Evolutionary conservation across 345 rosid species (phyloP), one percentile per base, ranked within the genome.

Genomic region (Adansonia digitata): DNA sequence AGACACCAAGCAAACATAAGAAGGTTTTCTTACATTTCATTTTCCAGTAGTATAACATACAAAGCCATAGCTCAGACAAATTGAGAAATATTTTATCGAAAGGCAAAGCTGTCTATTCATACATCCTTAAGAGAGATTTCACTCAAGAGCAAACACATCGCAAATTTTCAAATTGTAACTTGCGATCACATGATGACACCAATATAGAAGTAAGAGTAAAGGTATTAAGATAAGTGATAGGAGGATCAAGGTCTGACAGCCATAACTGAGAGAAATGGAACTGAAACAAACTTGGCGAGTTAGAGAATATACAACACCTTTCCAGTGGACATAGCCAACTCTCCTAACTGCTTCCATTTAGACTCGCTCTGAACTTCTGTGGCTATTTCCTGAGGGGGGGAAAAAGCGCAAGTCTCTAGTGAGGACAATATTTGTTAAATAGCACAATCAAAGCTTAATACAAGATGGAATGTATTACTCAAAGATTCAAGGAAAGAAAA

Each of bases 261-360:
- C 48, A 20, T 12, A 52, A 71, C 17, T 31, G 31, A 66, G 14
- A 31, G 63, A 39, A 72, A 40, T 56, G 75, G 3, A 17, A 40
- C n/a, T 64, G 45, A 34, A 37, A 40, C 20, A 53, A 52, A 61
- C 34, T 74, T 66, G 3, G 5, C 29, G 34, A 71, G 51, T 37
- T 63, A 56, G 77, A 63, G 40, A 60, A 7, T 43, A 75, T 49
- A 64, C 15, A 78, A 51, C 64, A 95, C 99, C 94, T 91, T 91
- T 74, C 99, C 99, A 48, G 88, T 83, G 13, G 94, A 95, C 98
- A 95, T 90, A 31, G 99, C 98, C 75, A 95, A 86, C 79, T 90
- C 97, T 80, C 99, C 99, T 78, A 95, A 81, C 82, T 90, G 99
- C 86, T 95, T 93, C 99, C 99, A 95, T 74, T 95, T 95, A 53